These are phyloP conservation scores for Filobasidium wieringae DNA, from an alignment of 768 basidiomycete species.

Conservation along the genomic window DNA sequence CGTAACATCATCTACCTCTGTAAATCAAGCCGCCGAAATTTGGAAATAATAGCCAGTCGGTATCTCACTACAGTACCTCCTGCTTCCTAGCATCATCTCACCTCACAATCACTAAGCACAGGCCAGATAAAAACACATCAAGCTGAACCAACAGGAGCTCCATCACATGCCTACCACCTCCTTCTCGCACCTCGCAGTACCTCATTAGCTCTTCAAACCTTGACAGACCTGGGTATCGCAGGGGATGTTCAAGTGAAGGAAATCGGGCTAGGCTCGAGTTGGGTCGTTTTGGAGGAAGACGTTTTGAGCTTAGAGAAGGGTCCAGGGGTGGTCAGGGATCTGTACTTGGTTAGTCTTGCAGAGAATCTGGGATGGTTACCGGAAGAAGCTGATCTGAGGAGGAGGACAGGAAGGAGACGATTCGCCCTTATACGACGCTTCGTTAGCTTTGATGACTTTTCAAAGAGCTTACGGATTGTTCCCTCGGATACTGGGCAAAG, in stretches of 20 bases:
- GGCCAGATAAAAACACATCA: slow-evolving; percentile 83
- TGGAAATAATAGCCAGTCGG: slow-evolving; percentile 84
- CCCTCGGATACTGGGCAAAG: slow-evolving; percentile 86
- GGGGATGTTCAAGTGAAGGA: slow-evolving; percentile 72
- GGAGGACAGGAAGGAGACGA: slow-evolving; percentile 73
- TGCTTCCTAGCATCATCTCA: neutral
- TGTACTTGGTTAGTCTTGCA: slow-evolving; percentile 65
- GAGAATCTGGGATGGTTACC: slow-evolving; percentile 1
- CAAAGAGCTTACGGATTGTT: slow-evolving; percentile 78
- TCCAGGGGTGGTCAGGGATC: slow-evolving; percentile 61
- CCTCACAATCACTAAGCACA: slow-evolving; percentile 34
- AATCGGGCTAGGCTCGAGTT: slow-evolving; percentile 64
- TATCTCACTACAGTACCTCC: slow-evolving; percentile 14
- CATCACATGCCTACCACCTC: slow-evolving; percentile 72
- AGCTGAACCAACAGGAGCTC: slow-evolving; percentile 34
- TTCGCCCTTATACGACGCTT: slow-evolving; percentile 75
- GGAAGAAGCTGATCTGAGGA: slow-evolving; percentile 4
- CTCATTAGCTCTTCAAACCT: slow-evolving; percentile 65
- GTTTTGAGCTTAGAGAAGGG: slow-evolving; percentile 82
- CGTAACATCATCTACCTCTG: slow-evolving; percentile 88
- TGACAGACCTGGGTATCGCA: slow-evolving; percentile 94
- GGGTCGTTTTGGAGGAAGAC: slow-evolving; percentile 87
- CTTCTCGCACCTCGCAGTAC: slow-evolving; percentile 80
- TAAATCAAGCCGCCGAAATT: slow-evolving; percentile 68
- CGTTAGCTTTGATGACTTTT: slow-evolving; percentile 68